Percentiles rank a stretch among this genome's conserved stretches.
phyloP scores from a whole-genome alignment of 1,139 yeast species.

The Pichia norvegensis region DNA sequence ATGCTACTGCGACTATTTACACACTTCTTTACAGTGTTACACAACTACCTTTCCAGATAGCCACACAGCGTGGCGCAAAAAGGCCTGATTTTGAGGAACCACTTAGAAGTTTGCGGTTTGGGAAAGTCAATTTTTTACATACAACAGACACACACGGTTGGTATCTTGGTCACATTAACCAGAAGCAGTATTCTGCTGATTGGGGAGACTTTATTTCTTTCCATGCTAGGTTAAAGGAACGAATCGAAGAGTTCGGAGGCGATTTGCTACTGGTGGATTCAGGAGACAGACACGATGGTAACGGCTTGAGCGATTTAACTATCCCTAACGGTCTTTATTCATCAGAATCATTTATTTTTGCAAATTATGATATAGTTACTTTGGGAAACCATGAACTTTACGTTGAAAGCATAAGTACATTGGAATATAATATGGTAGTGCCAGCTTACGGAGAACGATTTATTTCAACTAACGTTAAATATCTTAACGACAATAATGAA shows the following conservation, averaged over 20 bases:
- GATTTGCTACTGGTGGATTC: conserved; percentile 77
- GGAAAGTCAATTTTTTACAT: conserved; percentile 73
- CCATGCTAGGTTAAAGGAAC: conserved; percentile 41
- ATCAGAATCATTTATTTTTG: conserved; percentile 53
- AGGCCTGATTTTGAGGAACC: conserved; percentile 24
- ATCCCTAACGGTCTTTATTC: conserved; percentile 59
- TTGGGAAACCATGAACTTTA: conserved; percentile 93
- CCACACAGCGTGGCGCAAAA: conserved; percentile 19
- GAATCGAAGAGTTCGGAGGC: conserved; percentile 36
- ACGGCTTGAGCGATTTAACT: conserved; percentile 72
- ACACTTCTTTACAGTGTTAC: not conserved
- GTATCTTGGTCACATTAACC: conserved; percentile 82
- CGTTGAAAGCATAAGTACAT: conserved; percentile 53
- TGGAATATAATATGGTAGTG: conserved; percentile 57
- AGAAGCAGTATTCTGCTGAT: conserved; percentile 67
- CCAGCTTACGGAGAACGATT: conserved; percentile 57
- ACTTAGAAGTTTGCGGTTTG: conserved; percentile 49
- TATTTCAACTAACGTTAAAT: conserved; percentile 78
- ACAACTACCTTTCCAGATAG: not conserved
- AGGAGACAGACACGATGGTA: conserved; percentile 94
- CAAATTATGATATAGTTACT: conserved; percentile 72
- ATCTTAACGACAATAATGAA: conserved; percentile 37
- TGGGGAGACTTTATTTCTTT: conserved; percentile 93
- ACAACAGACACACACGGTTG: conserved; percentile 97
- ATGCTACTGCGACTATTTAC: not conserved